Evolutionary conservation across 2,329 filamentous ascomycete species (phyloP).

Genomic region (Drechslerella dactyloides): DNA sequence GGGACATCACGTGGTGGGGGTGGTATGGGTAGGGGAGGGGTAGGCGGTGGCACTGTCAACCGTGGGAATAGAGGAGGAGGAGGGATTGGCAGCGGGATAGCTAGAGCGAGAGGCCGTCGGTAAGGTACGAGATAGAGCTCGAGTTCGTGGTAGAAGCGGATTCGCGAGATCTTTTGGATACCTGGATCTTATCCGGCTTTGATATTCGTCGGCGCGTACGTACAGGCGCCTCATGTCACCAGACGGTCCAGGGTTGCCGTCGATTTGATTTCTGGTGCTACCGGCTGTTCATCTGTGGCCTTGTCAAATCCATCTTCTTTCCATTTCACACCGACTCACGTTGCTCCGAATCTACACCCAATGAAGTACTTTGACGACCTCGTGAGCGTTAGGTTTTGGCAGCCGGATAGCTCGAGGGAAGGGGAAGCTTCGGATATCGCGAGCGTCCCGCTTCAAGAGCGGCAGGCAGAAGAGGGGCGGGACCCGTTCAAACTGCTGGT

Average conservation of each 20-base stretch:
- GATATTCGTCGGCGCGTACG: no score
- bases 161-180: not conserved
- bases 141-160: not conserved
- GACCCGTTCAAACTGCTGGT: slow-evolving; percentile 51
- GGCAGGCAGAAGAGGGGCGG: slow-evolving; percentile 25
- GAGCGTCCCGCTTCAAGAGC: slow-evolving; percentile 45
- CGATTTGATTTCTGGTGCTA: not conserved
- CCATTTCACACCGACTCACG: not conserved
- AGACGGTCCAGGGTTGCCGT: no score
- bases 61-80: slow-evolving; percentile 24
- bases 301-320: not conserved
- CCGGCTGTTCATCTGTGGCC: not conserved
- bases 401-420: slow-evolving; percentile 35
- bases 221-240: no score
- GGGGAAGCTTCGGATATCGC: slow-evolving; percentile 41
- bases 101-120: slow-evolving; percentile 27
- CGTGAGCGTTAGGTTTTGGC: slow-evolving; percentile 33
- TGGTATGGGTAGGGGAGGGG: slow-evolving; percentile 21
- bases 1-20: slow-evolving; percentile 38
- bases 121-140: slow-evolving; percentile 34
- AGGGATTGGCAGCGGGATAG: slow-evolving; percentile 11
- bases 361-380: slow-evolving; percentile 48
- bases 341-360: slow-evolving; percentile 22
- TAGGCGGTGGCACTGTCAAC: slow-evolving; percentile 1
- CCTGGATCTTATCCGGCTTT: no score